Evolutionary conservation across 129 eudicot species (phyloP).

Genomic region (Flaveria sonorensis): DNA sequence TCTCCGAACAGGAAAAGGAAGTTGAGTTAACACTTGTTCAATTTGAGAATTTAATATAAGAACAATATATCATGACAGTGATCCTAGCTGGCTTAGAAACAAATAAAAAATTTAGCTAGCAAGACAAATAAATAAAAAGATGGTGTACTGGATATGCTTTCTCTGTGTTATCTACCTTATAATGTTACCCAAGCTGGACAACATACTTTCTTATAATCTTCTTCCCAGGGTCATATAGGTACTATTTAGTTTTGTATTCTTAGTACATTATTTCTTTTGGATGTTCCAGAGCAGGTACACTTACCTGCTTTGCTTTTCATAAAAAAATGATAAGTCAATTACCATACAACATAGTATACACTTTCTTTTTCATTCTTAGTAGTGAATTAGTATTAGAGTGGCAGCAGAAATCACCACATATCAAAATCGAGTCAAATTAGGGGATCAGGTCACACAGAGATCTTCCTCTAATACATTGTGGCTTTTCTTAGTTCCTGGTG

Average conservation of each 20-base stretch:
- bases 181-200: not conserved
- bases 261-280: slow-evolving; percentile 3
- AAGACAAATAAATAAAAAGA: slow-evolving; percentile 11
- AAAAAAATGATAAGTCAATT: not conserved
- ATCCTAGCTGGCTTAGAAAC: not conserved
- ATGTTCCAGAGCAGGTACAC: slow-evolving; percentile 8
- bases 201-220: not conserved
- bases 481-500: not conserved
- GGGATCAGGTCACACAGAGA: not conserved
- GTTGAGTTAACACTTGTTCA: not conserved
- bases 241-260: not conserved
- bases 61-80: not conserved
- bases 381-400: not conserved
- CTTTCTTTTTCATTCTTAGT: not conserved
- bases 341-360: not conserved
- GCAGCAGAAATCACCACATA: not conserved
- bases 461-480: not conserved
- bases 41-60: not conserved
- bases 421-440: not conserved
- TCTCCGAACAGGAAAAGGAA: not conserved
- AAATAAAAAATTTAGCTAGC: not conserved
- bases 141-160: not conserved
- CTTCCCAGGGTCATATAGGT: not conserved
- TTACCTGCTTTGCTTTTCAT: not conserved
- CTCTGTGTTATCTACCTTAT: not conserved